Conservation (phyloP, 129 eudicot genomes). For the Logfia minima region DNA sequence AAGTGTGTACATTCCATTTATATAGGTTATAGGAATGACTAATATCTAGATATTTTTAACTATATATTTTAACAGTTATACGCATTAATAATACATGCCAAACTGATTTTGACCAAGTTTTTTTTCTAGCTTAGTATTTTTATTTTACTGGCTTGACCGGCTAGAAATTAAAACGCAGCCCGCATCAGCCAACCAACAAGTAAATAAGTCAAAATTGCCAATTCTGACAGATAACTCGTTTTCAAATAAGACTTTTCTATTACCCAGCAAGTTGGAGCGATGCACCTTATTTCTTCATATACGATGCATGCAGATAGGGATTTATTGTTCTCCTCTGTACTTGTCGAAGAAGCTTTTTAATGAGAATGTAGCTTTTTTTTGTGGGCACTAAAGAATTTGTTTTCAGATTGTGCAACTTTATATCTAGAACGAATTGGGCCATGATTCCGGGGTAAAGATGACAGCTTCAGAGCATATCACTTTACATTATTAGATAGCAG, state of each 20-base stretch:
- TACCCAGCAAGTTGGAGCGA: not conserved
- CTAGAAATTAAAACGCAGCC: not conserved
- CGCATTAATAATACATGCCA: too few relatives aligned
- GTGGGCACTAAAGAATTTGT: slow-evolving; percentile 29
- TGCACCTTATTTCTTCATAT: not conserved
- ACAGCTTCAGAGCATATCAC: slow-evolving; percentile 22
- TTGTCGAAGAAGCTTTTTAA: not conserved
- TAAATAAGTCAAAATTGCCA: not conserved
- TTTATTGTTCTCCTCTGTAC: not conserved
- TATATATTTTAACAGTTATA: too few relatives aligned
- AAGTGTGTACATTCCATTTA: too few relatives aligned
- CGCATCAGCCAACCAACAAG: not conserved
- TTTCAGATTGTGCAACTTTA: slow-evolving; percentile 21
- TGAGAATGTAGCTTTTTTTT: slow-evolving; percentile 13
- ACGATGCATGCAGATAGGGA: not conserved
- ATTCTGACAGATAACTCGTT: not conserved
- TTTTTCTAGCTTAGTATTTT: too few relatives aligned
- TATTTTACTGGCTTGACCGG: too few relatives aligned
- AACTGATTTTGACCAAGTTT: too few relatives aligned
- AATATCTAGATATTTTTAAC: too few relatives aligned
- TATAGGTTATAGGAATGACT: too few relatives aligned
- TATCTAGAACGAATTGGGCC: slow-evolving; percentile 25
- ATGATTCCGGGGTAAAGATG: slow-evolving; percentile 13
- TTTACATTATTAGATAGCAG: slow-evolving; percentile 15
- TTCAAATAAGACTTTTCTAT: not conserved